Base-by-base conservation (phyloP, 148 eudicot species). In the Rhododendron ferrugineum region DNA sequence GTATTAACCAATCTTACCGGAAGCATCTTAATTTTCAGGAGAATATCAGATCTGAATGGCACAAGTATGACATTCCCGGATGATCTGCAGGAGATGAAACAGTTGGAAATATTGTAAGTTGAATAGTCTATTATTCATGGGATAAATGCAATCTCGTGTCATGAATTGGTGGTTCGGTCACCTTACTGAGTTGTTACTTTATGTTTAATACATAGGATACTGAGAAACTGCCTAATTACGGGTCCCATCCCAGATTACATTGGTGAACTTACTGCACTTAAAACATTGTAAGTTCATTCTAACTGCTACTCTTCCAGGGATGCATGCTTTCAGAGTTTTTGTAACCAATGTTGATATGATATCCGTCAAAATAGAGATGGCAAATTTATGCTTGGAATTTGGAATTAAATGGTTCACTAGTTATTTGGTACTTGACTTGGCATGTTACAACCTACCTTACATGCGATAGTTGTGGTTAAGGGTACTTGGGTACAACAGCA, bases 171-270 rank as follows among this genome's bases (percentile, higher is more conserved):
- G 20, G 30, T 80, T 52, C 22, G 26, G n/a, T 66, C 46, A 80
- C 16, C 56, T 42, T 34, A 52, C 34, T 73, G 18, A 83, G 74
- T 30, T 75, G 34, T 36, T 22, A 68, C n/a, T 83, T 40, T 68
- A 11, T 72, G 42, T 22, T 44, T 88, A 6, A 85, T 82, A 32
- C 88, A 86, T 90, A 96, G 98, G 92, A 76, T 89, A 78, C 88
- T 94, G 87, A 89, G 95, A 85, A 96, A 96, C 82, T 96, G 98
- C 91, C 92, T 89, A 62, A 89, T 96, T 80, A 82, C 79, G 77
- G 98, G 90, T 11, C 46, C 77, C 42, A 90, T 96, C 80, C 95
- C 96, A 1, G 88, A 78, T 32, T 90, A 87, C 86, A 81, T 96
- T 60, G 93, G 91, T 85, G 79, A 60, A 49, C 75, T 92, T 66